Conservation (phyloP, 257 asterid species). For the Lithospermum erythrorhizon region DNA sequence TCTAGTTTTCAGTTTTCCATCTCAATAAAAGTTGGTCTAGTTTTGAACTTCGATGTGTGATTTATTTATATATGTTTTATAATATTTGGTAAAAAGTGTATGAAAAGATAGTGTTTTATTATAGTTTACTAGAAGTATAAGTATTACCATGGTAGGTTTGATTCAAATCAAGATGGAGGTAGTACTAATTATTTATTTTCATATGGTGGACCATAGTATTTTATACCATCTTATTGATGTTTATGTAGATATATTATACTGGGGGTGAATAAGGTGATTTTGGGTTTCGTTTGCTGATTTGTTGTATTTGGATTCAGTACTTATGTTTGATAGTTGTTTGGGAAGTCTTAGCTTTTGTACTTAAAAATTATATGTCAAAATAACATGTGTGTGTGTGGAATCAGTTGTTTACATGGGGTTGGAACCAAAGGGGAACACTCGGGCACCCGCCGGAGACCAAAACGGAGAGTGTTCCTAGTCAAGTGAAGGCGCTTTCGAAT, state of each 20-base stretch:
- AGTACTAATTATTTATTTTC: too few relatives aligned
- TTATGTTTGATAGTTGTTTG: not conserved
- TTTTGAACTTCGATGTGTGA: too few relatives aligned
- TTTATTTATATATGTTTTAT: not conserved
- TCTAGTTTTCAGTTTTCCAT: too few relatives aligned
- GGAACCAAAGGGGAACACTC: slow-evolving; percentile 97
- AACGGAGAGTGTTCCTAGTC: slow-evolving; percentile 87
- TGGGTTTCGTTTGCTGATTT: not conserved
- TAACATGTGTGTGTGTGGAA: slow-evolving; percentile 1
- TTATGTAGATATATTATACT: too few relatives aligned
- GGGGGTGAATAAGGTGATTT: too few relatives aligned
- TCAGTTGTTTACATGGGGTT: slow-evolving; percentile 97
- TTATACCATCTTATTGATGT: too few relatives aligned
- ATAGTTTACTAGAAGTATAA: too few relatives aligned
- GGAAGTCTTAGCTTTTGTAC: not conserved
- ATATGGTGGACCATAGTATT: too few relatives aligned
- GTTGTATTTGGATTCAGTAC: not conserved
- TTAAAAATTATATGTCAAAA: not conserved
- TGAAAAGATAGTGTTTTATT: not conserved
- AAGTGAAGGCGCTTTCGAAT: slow-evolving; percentile 67
- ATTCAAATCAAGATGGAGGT: too few relatives aligned
- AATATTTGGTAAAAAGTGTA: not conserved
- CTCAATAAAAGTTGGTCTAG: too few relatives aligned
- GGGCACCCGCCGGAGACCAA: slow-evolving; percentile 90
- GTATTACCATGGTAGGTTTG: too few relatives aligned